Base-by-base conservation (phyloP, 768 basidiomycete genomes). In the Agaricus bisporus region DNA sequence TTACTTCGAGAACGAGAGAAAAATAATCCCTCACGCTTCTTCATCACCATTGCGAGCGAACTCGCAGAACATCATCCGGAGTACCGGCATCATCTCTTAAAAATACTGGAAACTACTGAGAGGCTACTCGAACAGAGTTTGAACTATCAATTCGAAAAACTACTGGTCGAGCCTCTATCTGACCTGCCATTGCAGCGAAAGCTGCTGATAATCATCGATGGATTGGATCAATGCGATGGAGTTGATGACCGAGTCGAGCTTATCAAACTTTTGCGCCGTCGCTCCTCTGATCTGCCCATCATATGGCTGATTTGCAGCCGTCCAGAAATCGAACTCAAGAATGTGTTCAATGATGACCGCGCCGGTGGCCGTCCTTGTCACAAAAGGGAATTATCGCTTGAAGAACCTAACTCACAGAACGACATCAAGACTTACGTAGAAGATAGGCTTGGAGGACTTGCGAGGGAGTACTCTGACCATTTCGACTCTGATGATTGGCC, bases 281-380 rank as follows among this genome's bases (percentile, higher is more conserved):
- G 18, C 35, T 8, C 46, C 25, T 0, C 36, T 12, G 26, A 48
- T 46, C 4, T 53, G 46, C 48, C 56, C 18, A 17, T 48, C 7
- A 14, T 52, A n/a, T 48, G 32, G 46, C 7, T 58, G 7, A 43
- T 60, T 2, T n/a, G 54, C 42, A 60, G 59, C 36, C 46, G 59
- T 5, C 50, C 54, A 15, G 56, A 60, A 47, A n/a, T 29, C 12
- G 44, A 53, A 9, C 28, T 60, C 39, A 49, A 36, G 28, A 11
- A n/a, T 10, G 22, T 29, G 11, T 41, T 56, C 6, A n/a, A 14
- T 3, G 48, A 35, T 1, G n/a, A 50, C 5, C 26, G 35, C 10
- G n/a, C 28, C 12, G 8, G 0, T 10, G 10, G 29, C 29, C 10
- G 29, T 10, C 29, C 1, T 29, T 48, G 46, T 22, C 20, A 5